phyloP scores from a whole-genome alignment of 805 yeast genomes.

The Pichia scutulata region DNA sequence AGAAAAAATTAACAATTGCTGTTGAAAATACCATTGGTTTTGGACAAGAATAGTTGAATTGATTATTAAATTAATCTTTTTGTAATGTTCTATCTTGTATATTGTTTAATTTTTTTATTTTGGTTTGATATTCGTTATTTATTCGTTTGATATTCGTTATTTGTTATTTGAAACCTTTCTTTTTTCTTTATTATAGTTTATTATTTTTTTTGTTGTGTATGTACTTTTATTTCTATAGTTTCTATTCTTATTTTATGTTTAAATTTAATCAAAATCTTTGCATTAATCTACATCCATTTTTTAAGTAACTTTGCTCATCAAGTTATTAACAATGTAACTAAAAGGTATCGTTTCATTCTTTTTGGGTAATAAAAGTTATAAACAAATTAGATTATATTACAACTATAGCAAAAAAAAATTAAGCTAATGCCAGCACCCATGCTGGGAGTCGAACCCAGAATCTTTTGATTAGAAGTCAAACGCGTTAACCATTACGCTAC shows the following conservation, averaged over 20 bases:
- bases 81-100: background rate
- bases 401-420: conserved; percentile 7
- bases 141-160: background rate
- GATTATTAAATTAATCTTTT: background rate
- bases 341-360: no score
- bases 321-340: no score
- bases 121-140: background rate
- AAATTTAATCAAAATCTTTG: background rate
- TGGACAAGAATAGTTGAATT: conserved; percentile 72
- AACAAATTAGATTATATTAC: background rate
- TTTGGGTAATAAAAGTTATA: no score
- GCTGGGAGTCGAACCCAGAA: conserved; percentile 57
- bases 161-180: background rate
- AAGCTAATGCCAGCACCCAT: conserved; percentile 28
- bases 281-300: no score
- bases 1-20: conserved; percentile 87
- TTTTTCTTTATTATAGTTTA: background rate
- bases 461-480: conserved; percentile 61
- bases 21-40: conserved; percentile 99
- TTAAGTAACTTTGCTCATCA: no score
- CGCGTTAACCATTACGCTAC: conserved; percentile 64
- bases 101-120: background rate
- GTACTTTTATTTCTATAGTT: background rate
- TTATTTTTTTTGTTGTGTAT: background rate
- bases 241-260: background rate